A percentile compares a stretch with the other conserved stretches of the same genome.
Conservation (phyloP, 805 yeast species). For the Cyberlindnera petersonii region DNA sequence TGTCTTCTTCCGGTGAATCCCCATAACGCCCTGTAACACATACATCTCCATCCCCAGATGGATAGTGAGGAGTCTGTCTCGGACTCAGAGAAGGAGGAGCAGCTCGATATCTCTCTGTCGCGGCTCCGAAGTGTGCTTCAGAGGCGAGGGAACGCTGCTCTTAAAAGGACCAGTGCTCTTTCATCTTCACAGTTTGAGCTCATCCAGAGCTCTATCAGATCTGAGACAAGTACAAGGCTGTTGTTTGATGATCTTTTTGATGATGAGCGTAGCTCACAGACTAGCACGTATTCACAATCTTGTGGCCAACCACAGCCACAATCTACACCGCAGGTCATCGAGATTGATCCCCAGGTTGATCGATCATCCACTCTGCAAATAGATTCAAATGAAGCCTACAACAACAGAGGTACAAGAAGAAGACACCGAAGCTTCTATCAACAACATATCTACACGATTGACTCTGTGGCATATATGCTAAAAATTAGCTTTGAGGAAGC, state of each 20-base stretch:
- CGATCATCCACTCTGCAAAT: neutral
- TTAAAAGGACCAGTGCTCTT: slow-evolving; percentile 1
- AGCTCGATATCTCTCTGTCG: slow-evolving; percentile 8
- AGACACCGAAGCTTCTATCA: slow-evolving; percentile 23
- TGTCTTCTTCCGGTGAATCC: neutral
- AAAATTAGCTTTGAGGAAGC: slow-evolving; percentile 21
- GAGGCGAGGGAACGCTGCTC: slow-evolving; percentile 3
- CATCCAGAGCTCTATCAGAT: neutral
- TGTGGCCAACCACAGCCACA: neutral
- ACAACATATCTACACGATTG: slow-evolving; percentile 27
- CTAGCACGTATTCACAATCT: neutral
- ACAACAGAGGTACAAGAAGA: slow-evolving; percentile 12
- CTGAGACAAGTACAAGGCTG: slow-evolving; percentile 1
- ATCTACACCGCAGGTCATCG: no score
- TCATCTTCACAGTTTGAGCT: neutral
- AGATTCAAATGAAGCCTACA: slow-evolving; percentile 2
- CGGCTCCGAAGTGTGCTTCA: neutral
- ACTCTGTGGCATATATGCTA: slow-evolving; percentile 21
- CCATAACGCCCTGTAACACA: neutral
- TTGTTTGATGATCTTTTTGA: slow-evolving; percentile 7
- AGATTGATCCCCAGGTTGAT: no score
- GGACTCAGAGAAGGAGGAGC: slow-evolving; percentile 16
- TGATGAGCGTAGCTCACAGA: slow-evolving; percentile 4
- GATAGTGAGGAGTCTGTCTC: slow-evolving; percentile 2
- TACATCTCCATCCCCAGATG: neutral